phyloP scores from a whole-genome alignment of 495 filamentous ascomycete species.

The Margaritispora aquatica region DNA sequence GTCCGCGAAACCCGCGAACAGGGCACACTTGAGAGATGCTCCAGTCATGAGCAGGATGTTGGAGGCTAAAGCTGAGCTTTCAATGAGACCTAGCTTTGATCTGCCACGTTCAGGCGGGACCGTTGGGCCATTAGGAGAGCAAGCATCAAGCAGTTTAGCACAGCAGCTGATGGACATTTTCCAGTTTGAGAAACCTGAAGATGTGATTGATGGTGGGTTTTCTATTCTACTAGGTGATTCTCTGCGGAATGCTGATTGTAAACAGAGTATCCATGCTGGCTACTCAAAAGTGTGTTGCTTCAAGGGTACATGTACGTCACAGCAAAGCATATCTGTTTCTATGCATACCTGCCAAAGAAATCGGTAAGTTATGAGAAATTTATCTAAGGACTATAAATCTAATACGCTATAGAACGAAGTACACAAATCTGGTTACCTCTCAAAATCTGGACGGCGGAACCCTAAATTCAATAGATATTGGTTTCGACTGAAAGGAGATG shows the following conservation, averaged over 20 bases:
- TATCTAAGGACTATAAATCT: background rate
- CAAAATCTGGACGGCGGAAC: conserved; percentile 84
- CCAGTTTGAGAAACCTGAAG: conserved; percentile 72
- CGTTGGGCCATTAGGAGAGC: conserved; percentile 24
- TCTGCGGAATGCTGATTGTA: conserved; percentile 10
- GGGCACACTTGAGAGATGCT: conserved; percentile 32
- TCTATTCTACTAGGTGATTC: background rate
- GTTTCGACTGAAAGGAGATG: conserved; percentile 93
- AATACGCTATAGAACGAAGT: conserved; percentile 54
- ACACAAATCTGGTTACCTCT: conserved; percentile 82
- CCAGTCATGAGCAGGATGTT: conserved; percentile 79
- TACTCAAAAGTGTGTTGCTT: conserved; percentile 85
- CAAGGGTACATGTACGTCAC: conserved; percentile 98
- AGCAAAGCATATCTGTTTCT: conserved; percentile 88
- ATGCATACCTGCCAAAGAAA: conserved; percentile 92
- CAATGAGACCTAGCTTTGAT: conserved; percentile 45
- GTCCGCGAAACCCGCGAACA: conserved; percentile 3
- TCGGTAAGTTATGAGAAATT: conserved; percentile 55
- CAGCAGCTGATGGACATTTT: conserved; percentile 82
- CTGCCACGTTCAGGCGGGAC: conserved; percentile 33
- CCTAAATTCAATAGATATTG: conserved; percentile 90
- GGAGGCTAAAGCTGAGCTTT: conserved; percentile 67
- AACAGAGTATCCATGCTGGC: conserved; percentile 87
- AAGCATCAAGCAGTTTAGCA: conserved; percentile 47
- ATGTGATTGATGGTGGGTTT: conserved; percentile 66